These are phyloP conservation scores for Willaertia magna DNA, from an alignment of 208 protist species.

Conservation along the genomic window DNA sequence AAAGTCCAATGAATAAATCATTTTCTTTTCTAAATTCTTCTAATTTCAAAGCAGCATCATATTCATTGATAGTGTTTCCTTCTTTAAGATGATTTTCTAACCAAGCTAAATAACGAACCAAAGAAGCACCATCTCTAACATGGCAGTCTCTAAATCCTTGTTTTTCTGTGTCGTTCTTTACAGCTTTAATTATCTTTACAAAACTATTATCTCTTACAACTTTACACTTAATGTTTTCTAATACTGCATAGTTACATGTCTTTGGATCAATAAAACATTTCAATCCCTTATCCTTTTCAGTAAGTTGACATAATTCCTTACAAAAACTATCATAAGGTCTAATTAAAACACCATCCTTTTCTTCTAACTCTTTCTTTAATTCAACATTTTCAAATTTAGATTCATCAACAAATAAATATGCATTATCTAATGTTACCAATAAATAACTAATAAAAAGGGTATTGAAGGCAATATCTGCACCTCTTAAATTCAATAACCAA, in stretches of 20 bases:
- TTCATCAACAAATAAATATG: slow-evolving; percentile 27
- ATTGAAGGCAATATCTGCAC: slow-evolving; percentile 64
- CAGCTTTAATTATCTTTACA: slow-evolving; percentile 48
- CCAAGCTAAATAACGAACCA: slow-evolving; percentile 78
- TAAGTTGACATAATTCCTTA: not conserved
- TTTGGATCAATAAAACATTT: slow-evolving; percentile 29
- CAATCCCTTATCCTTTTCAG: not conserved
- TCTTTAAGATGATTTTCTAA: slow-evolving; percentile 32
- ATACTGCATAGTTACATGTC: slow-evolving; percentile 24
- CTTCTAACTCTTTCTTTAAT: not conserved
- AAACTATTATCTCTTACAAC: not conserved
- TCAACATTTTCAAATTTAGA: not conserved
- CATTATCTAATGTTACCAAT: slow-evolving; percentile 36
- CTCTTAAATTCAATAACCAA: slow-evolving; percentile 75
- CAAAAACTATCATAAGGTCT: not conserved
- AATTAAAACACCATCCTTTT: not conserved
- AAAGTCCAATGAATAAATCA: slow-evolving; percentile 64
- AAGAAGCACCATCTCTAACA: slow-evolving; percentile 70
- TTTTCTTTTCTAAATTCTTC: slow-evolving; percentile 53
- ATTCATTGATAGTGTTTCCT: slow-evolving; percentile 46
- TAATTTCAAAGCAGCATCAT: slow-evolving; percentile 52
- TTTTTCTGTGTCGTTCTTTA: slow-evolving; percentile 77
- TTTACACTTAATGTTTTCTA: slow-evolving; percentile 18
- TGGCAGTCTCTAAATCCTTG: slow-evolving; percentile 73
- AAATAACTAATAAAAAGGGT: slow-evolving; percentile 72